Conservation (phyloP, 1,284 basidiomycete species). For the Ganoderma sp. region DNA sequence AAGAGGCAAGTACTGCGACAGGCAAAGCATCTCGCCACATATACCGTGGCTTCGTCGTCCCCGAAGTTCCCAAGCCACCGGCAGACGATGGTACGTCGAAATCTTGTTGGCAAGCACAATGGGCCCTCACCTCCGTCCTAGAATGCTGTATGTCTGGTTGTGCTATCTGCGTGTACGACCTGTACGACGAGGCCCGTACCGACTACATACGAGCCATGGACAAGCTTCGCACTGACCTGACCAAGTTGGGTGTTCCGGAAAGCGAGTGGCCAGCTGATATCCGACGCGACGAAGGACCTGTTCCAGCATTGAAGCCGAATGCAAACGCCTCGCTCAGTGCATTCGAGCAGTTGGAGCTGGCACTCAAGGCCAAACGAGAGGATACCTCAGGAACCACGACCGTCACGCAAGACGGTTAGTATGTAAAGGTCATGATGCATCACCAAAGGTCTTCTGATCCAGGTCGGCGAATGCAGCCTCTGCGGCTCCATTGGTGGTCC, state of each 20-base stretch:
- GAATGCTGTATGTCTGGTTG: conserved; percentile 95
- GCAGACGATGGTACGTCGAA: conserved; percentile 62
- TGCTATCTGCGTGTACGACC: conserved; percentile 86
- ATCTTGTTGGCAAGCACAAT: background rate
- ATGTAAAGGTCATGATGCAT: conserved; percentile 21
- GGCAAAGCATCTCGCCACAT: conserved; percentile 33
- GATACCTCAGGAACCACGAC: conserved; percentile 33
- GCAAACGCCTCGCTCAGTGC: conserved; percentile 52
- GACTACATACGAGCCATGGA: conserved; percentile 65
- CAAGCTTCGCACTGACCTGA: conserved; percentile 58
- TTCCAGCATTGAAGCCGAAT: conserved; percentile 37
- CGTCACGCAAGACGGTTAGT: conserved; percentile 44
- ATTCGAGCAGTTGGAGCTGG: conserved; percentile 71
- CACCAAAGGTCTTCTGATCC: conserved; percentile 14
- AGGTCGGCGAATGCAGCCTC: conserved; percentile 16
- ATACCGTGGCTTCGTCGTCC: conserved; percentile 64
- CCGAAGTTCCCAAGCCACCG: conserved; percentile 63
- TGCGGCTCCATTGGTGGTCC: conserved; percentile 3
- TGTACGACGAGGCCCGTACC: conserved; percentile 81
- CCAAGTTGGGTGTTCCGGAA: conserved; percentile 55
- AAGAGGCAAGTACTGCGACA: conserved; percentile 15
- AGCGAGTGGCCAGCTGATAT: conserved; percentile 69
- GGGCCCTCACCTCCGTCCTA: conserved; percentile 36
- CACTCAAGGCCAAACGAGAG: conserved; percentile 53
- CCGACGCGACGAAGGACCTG: conserved; percentile 25